Conservation (phyloP, 2,329 filamentous ascomycete genomes). For the Metarhizium guizhouense region DNA sequence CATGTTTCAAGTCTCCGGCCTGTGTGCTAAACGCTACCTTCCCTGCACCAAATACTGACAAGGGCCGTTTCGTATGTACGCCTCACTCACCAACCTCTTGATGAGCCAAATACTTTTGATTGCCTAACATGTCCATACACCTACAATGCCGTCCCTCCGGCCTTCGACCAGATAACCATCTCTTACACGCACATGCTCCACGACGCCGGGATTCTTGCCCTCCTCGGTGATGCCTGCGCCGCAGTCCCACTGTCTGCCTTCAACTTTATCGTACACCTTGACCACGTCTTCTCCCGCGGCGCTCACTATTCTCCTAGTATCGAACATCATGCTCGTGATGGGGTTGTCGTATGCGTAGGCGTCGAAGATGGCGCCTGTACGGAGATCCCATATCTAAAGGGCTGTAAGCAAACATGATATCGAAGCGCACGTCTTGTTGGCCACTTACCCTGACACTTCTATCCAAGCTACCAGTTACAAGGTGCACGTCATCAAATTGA, state of each 20-base stretch:
- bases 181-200: conserved; percentile 82
- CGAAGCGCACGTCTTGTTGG: no score
- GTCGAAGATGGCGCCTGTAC: conserved; percentile 90
- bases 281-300: conserved; percentile 89
- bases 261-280: conserved; percentile 97
- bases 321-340: conserved; percentile 96
- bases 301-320: conserved; percentile 77
- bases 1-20: no score
- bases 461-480: conserved; percentile 89
- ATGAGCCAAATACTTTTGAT: not conserved
- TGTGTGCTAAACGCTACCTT: no score
- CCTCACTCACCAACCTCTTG: conserved; percentile 1
- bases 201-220: conserved; percentile 54
- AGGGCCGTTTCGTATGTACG: no score
- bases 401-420: conserved; percentile 7
- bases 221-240: conserved; percentile 69
- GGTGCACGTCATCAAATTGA: conserved; percentile 91
- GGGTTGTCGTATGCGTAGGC: conserved; percentile 92
- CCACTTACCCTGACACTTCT: conserved; percentile 81
- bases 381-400: conserved; percentile 89
- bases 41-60: no score
- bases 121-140: conserved; percentile 71
- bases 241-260: conserved; percentile 93
- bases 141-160: conserved; percentile 76
- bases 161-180: conserved; percentile 94